Base-by-base conservation (phyloP, 1,284 basidiomycete genomes). In the Omphalotus olearius region DNA sequence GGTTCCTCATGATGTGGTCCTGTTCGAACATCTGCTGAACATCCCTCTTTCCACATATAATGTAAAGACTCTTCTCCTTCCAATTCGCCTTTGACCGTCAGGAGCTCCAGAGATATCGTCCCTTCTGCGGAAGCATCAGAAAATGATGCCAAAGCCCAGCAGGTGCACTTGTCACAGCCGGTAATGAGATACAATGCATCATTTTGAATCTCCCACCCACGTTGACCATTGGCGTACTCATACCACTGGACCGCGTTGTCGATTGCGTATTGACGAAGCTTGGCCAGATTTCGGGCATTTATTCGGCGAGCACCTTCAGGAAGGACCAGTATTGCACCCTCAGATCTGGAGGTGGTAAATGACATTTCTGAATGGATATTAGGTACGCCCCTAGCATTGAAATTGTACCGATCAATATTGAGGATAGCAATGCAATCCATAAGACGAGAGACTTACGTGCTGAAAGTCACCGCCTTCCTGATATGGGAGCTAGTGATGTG, bases 291-390 rank as follows among this genome's bases (percentile, higher is more conserved):
- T 14, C 26, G 17, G n/a, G 41, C 35, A 28, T 42, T 33, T 14
- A 49, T 36, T n/a, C 52, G 39, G 7, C 47, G 36, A 26, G 52
- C 52, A 10, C 52, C 52, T 16, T 49, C 30, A 7, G 52, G 52
- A 7, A 53, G 47, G 13, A 53, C 36, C 4, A 53, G 42, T 16
- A 43, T 39, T 1, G 47, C 52, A n/a, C 47, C 47, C 4, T 39
- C 13, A 14, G 40, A 49, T 6, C 45, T 23, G 23, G 41, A 23
- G 5, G 23, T 23, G 23, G 23, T 23, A 5, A 23, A 23, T 23
- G 23, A 23, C 5, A 23, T 23, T 23, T 23, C 23, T 23, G 23
- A 23, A 23, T 23, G 23, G 5, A 23, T 23, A 23, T 23, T 23
- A 23, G 23, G 23, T 23, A 23, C 5, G 5, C 23, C 23, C 23